Conservation (phyloP, 257 asterid genomes). For the Solanum verrucosum region DNA sequence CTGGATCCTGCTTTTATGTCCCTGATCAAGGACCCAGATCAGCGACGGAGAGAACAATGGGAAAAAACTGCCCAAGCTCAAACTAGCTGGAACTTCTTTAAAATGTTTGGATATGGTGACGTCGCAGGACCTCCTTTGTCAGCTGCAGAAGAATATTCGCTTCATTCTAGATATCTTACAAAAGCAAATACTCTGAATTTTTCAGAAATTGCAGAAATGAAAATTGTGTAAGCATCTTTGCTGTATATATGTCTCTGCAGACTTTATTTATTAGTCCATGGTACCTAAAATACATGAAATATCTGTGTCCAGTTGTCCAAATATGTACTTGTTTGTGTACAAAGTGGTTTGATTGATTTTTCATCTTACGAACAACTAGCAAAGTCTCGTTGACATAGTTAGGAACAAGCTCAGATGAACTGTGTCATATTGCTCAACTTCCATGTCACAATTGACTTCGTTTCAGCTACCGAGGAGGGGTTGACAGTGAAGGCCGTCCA, state of each 20-base stretch:
- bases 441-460: not conserved
- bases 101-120: conserved; percentile 87
- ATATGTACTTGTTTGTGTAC: not conserved
- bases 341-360: not conserved
- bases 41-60: conserved; percentile 83
- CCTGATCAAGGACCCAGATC: conserved; percentile 81
- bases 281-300: not conserved
- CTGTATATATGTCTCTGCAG: not conserved
- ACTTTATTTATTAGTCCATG: not conserved
- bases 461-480: conserved; percentile 91
- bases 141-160: conserved; percentile 87
- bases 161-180: conserved; percentile 88
- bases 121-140: conserved; percentile 79
- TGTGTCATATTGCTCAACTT: not conserved
- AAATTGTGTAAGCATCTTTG: conserved; percentile 62
- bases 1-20: conserved; percentile 96
- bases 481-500: conserved; percentile 87
- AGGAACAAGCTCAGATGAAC: not conserved
- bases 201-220: conserved; percentile 91
- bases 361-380: not conserved
- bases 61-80: conserved; percentile 78
- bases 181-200: conserved; percentile 86
- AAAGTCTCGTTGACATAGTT: not conserved
- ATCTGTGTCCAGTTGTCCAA: not conserved
- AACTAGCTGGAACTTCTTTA: conserved; percentile 55